A percentile compares a stretch with the other conserved stretches of the same genome.
Evolutionary conservation across 1,284 basidiomycete species (phyloP).

Genomic region (Leucocoprinus gongylophorus): DNA sequence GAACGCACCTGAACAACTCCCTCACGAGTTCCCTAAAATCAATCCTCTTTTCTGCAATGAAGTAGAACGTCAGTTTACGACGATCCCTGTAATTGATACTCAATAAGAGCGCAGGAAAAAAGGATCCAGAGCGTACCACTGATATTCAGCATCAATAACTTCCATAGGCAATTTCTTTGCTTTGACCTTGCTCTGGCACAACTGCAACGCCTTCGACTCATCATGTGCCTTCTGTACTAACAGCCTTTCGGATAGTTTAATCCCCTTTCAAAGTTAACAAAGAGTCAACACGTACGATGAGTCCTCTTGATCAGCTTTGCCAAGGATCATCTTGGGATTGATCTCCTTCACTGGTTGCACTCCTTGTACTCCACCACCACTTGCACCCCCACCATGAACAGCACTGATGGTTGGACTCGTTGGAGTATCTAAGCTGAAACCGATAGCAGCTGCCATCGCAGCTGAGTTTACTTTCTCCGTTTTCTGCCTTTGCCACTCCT

Average conservation of each 20-base stretch:
- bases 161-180: constrained; percentile 96
- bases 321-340: constrained; percentile 94
- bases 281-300: constrained; percentile 56
- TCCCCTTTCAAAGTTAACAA: constrained; percentile 3
- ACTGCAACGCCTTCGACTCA: constrained; percentile 85
- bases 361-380: constrained; percentile 23
- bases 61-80: constrained; percentile 97
- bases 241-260: constrained; percentile 38
- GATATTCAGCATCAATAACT: constrained; percentile 96
- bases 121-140: constrained; percentile 59
- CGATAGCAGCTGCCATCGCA: constrained; percentile 24
- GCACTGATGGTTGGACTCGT: constrained; percentile 28
- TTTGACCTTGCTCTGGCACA: constrained; percentile 87
- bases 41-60: constrained; percentile 91
- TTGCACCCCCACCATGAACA: constrained; percentile 22
- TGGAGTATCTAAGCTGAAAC: constrained; percentile 12
- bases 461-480: constrained; percentile 32
- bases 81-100: constrained; percentile 62
- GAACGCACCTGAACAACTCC: constrained; percentile 74
- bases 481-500: constrained; percentile 80
- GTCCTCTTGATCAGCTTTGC: constrained; percentile 84
- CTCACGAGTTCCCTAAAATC: constrained; percentile 95
- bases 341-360: constrained; percentile 63
- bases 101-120: not conserved
- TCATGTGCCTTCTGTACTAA: constrained; percentile 81